Percentiles rank a stretch among this genome's conserved stretches.
phyloP scores from a whole-genome alignment of 139 green algal species.

The Desmodesmus armatus region DNA sequence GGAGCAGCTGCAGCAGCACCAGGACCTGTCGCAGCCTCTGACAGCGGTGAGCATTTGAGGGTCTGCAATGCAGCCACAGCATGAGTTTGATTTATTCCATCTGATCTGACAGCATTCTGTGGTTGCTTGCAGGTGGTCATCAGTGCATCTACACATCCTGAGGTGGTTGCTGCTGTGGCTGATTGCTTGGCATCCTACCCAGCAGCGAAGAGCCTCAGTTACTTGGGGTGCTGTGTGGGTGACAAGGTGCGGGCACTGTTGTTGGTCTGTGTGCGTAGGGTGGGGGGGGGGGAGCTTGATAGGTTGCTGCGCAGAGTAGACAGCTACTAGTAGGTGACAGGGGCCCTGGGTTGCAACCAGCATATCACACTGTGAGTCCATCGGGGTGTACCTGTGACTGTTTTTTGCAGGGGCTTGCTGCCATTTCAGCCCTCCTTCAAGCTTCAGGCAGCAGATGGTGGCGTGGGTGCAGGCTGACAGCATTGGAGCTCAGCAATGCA shows the following conservation, averaged over 20 bases:
- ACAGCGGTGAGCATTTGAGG: too few species aligned
- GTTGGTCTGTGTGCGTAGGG: background rate
- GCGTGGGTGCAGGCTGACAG: slow-evolving; percentile 8
- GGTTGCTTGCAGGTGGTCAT: background rate
- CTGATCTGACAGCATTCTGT: background rate
- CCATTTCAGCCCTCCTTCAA: slow-evolving; percentile 1
- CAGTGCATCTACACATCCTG: background rate
- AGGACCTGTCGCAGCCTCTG: slow-evolving; percentile 2
- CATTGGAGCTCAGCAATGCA: background rate
- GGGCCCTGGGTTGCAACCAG: background rate
- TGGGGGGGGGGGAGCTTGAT: background rate
- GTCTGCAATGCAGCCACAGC: too few species aligned
- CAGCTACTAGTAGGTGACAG: background rate
- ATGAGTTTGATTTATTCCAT: too few species aligned
- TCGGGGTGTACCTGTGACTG: too few species aligned
- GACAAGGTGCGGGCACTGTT: background rate
- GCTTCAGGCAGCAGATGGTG: slow-evolving; percentile 23
- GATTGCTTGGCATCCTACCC: slow-evolving; percentile 33
- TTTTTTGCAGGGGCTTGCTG: slow-evolving; percentile 1
- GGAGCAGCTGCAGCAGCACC: background rate
- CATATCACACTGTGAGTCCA: too few species aligned
- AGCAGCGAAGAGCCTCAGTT: background rate
- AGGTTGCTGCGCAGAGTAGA: too few species aligned
- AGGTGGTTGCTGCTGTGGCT: background rate
- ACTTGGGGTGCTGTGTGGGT: slow-evolving; percentile 16